These are phyloP conservation scores for Talaromyces sp. DNA, from an alignment of 2,329 filamentous ascomycete genomes.

Conservation along the genomic window DNA sequence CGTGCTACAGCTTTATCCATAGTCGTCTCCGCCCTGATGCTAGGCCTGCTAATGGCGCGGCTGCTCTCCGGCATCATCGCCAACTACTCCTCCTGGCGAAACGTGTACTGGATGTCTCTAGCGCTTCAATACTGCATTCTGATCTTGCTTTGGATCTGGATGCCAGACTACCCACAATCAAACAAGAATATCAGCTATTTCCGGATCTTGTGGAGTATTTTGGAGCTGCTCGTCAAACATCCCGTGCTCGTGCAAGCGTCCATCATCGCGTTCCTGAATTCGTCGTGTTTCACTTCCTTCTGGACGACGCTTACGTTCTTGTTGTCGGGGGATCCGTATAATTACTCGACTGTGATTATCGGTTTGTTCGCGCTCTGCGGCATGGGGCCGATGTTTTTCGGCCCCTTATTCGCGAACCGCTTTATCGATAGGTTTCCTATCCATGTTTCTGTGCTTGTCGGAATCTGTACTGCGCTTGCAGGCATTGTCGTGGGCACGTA, in stretches of 20 bases:
- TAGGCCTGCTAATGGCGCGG: constrained; percentile 73
- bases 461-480: constrained; percentile 55
- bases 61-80: constrained; percentile 72
- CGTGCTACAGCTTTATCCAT: constrained; percentile 69
- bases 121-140: constrained; percentile 68
- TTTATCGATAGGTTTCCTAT: constrained; percentile 70
- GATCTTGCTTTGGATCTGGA: constrained; percentile 63
- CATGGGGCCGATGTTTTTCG: constrained; percentile 64
- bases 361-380: constrained; percentile 78
- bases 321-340: constrained; percentile 66
- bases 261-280: constrained; percentile 61
- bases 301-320: constrained; percentile 80
- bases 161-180: constrained; percentile 77
- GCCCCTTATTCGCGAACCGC: constrained; percentile 65
- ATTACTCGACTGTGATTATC: constrained; percentile 65
- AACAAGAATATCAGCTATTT: constrained; percentile 67
- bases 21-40: constrained; percentile 69
- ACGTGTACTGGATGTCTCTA: constrained; percentile 74
- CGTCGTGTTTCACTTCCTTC: constrained; percentile 62
- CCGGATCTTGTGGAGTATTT: constrained; percentile 62
- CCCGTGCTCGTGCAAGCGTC: constrained; percentile 69
- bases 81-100: constrained; percentile 70
- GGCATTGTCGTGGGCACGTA: constrained; percentile 68
- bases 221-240: constrained; percentile 61
- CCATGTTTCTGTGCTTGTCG: constrained; percentile 64